Base-by-base conservation (phyloP, 139 green algal species). In the Chlorella sp. region DNA sequence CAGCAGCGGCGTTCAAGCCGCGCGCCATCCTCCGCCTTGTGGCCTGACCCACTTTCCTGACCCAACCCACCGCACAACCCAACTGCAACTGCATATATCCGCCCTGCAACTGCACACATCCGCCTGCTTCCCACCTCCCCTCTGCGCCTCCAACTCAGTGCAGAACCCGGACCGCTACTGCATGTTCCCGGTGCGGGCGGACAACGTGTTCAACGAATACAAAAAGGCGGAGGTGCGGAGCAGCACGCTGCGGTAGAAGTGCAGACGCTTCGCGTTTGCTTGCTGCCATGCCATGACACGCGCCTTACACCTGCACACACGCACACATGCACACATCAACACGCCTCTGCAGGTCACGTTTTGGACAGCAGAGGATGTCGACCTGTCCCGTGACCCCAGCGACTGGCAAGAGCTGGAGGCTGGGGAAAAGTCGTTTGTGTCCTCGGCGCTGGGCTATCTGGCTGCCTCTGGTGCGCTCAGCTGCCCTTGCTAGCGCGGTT, bases 131-230 rank as follows among this genome's bases (percentile, higher is more conserved):
- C n/a, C n/a, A n/a, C n/a, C n/a, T n/a, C n/a, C n/a, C n/a, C n/a
- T n/a, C n/a, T n/a, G n/a, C n/a, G n/a, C n/a, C n/a, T n/a, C n/a
- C n/a, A n/a, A n/a, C n/a, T 11, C 46, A 54, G 8, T 54, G 8
- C 51, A 60, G 51, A 60, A 60, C 51, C 51, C 51, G 13, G 51
- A 60, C 70, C 30, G 95, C 36, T 98, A 96, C 88, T 95, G 92
- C 87, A 96, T 98, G 92, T 98, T 98, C 75, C 95, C 95, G 0
- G 95, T 98, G 83, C 93, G 93, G 56, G 95, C 95, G 77, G 87
- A 60, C 26, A 38, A 30, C 30, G 72, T 99, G 11, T 99, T 96
- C 96, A 92, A 97, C 88, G 94, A 95, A 78, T 97, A 98, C 93
- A 98, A 98, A 89, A 96, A 96, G 90, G 95, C 95, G 4, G 95